These are phyloP conservation scores for Biscogniauxia mediterranea DNA, from an alignment of 2,329 filamentous ascomycete species.

Conservation along the genomic window DNA sequence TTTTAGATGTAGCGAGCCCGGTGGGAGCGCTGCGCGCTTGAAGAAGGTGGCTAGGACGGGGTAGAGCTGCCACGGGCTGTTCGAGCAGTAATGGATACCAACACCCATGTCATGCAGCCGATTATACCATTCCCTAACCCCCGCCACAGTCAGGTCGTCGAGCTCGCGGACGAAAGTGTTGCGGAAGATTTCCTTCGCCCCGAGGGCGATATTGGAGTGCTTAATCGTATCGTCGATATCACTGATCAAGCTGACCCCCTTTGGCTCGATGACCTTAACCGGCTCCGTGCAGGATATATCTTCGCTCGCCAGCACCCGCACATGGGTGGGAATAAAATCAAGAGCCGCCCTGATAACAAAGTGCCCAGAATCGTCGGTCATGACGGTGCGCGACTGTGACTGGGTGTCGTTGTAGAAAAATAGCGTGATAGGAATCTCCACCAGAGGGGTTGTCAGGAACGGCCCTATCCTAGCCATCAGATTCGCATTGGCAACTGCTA, in stretches of 20 bases:
- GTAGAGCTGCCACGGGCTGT: constrained; percentile 97
- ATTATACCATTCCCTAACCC: constrained; percentile 87
- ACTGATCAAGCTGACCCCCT: constrained; percentile 88
- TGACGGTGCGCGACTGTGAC: constrained; percentile 80
- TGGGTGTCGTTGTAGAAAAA: constrained; percentile 90
- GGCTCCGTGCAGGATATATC: constrained; percentile 77
- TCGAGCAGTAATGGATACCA: constrained; percentile 95
- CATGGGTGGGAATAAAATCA: constrained; percentile 86
- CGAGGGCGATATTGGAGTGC: constrained; percentile 83
- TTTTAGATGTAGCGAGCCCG: constrained; percentile 91
- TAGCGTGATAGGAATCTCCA: constrained; percentile 76
- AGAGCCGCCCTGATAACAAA: constrained; percentile 78
- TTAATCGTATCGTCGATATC: constrained; percentile 99
- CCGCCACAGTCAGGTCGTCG: constrained; percentile 75
- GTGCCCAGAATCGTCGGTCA: constrained; percentile 86
- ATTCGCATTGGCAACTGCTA: constrained; percentile 78
- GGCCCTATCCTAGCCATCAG: constrained; percentile 84
- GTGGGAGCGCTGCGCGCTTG: constrained; percentile 73
- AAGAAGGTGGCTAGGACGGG: constrained; percentile 87
- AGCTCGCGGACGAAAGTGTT: constrained; percentile 93
- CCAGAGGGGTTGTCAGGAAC: constrained; percentile 82
- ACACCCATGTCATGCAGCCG: constrained; percentile 77
- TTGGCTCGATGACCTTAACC: constrained; percentile 72
- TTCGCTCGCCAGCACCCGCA: constrained; percentile 83
- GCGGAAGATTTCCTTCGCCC: constrained; percentile 90